Evolutionary conservation across 192 early-diverging fungal species (phyloP).

Genomic region (Rhizophagus clarus): DNA sequence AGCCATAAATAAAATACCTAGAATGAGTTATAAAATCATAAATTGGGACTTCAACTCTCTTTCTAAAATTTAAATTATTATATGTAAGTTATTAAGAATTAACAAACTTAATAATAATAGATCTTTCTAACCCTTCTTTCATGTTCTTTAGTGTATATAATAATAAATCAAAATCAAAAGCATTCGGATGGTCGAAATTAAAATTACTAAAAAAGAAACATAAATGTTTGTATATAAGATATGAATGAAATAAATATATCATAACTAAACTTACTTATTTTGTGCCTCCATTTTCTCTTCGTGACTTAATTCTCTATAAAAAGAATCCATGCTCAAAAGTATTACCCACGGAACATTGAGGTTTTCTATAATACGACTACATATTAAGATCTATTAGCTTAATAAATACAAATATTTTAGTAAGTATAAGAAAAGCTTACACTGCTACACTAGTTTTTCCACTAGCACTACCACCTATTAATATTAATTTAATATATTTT

Average conservation of each 20-base stretch:
- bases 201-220: conserved; percentile 63
- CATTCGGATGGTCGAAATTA: conserved; percentile 92
- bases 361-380: conserved; percentile 66
- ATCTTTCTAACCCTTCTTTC: conserved; percentile 65
- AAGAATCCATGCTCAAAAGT: conserved; percentile 94
- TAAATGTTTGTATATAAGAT: background rate
- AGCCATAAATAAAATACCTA: conserved; percentile 45
- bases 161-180: conserved; percentile 83
- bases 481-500: background rate
- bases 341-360: conserved; percentile 85
- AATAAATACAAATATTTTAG: background rate
- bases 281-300: conserved; percentile 65
- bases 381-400: conserved; percentile 18
- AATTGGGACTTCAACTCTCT: conserved; percentile 79
- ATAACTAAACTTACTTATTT: conserved; percentile 43
- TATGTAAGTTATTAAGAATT: conserved; percentile 30
- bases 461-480: conserved; percentile 73
- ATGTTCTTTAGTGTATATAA: conserved; percentile 71
- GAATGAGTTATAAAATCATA: conserved; percentile 92
- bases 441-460: conserved; percentile 82
- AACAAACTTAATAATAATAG: conserved; percentile 14
- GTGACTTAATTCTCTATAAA: conserved; percentile 82
- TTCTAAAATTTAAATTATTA: conserved; percentile 32
- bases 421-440: conserved; percentile 32
- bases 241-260: conserved; percentile 6